These are phyloP conservation scores for Aspergillus vadensis DNA, from an alignment of 2,329 filamentous ascomycete genomes.

Conservation along the genomic window DNA sequence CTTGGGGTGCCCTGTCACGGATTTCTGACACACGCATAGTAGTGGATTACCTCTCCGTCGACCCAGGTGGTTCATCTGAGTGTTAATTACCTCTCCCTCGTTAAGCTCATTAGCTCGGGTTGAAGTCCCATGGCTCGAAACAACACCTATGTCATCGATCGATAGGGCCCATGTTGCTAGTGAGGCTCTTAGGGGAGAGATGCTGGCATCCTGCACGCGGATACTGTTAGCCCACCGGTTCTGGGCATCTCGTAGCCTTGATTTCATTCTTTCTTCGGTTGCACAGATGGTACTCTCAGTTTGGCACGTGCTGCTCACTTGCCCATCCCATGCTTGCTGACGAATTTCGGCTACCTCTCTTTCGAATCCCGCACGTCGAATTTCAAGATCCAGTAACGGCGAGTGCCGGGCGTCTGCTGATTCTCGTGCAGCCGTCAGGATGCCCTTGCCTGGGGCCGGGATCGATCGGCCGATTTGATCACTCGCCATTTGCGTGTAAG, in stretches of 20 bases:
- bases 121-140: conserved; percentile 96
- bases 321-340: conserved; percentile 31
- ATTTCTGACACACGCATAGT: conserved; percentile 92
- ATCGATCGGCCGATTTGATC: conserved; percentile 98
- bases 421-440: conserved; percentile 81
- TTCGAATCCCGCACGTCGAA: conserved; percentile 87
- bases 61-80: conserved; percentile 89
- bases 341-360: conserved; percentile 88
- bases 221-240: conserved; percentile 92
- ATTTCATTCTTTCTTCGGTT: not conserved
- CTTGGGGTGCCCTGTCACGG: conserved; percentile 95
- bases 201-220: conserved; percentile 88
- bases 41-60: conserved; percentile 92
- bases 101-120: conserved; percentile 99
- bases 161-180: conserved; percentile 95
- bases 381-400: conserved; percentile 90
- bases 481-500: conserved; percentile 87
- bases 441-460: conserved; percentile 87
- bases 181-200: conserved; percentile 88
- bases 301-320: not conserved
- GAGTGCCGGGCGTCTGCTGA: conserved; percentile 82
- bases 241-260: conserved; percentile 82
- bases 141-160: conserved; percentile 88
- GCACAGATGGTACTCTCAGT: not conserved
- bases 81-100: conserved; percentile 91